Evolutionary conservation across 2,329 filamentous ascomycete species (phyloP).

Genomic region (Monilinia vaccinii-corymbosi): DNA sequence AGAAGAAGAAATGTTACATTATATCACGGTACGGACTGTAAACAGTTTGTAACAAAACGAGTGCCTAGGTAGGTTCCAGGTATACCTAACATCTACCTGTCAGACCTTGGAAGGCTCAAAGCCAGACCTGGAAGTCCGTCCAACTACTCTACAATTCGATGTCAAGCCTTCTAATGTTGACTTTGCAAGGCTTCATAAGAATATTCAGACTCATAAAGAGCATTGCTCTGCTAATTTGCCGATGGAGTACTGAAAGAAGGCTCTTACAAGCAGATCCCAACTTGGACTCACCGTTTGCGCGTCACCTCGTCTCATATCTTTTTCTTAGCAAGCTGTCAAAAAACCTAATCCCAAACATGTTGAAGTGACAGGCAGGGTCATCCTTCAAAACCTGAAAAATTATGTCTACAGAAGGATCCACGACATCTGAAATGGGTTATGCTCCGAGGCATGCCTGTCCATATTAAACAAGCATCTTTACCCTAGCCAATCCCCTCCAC

Average conservation of each 20-base stretch:
- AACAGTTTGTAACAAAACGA: background rate
- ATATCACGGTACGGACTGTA: background rate
- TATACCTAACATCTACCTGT: background rate
- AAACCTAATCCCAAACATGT: constrained; percentile 26
- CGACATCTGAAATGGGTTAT: constrained; percentile 25
- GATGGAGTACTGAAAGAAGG: constrained; percentile 1
- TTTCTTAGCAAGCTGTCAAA: constrained; percentile 23
- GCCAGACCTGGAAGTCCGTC: background rate
- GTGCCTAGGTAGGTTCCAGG: background rate
- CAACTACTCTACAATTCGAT: background rate
- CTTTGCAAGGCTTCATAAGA: background rate
- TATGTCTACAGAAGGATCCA: constrained; percentile 14
- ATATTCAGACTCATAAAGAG: background rate
- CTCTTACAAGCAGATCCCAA: constrained; percentile 18
- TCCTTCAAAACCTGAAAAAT: constrained; percentile 22
- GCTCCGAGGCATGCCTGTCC: constrained; percentile 24
- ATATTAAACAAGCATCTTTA: constrained; percentile 26
- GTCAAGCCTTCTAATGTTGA: constrained; percentile 4
- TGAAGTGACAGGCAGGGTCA: constrained; percentile 24
- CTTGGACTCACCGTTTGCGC: constrained; percentile 24
- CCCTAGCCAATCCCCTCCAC: constrained; percentile 20
- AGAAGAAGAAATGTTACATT: background rate
- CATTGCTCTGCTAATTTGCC: constrained; percentile 4
- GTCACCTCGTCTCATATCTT: constrained; percentile 28
- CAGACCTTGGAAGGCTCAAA: background rate